phyloP scores from a whole-genome alignment of 192 early-diverging fungal genomes.

The Haplosporangium gracile region DNA sequence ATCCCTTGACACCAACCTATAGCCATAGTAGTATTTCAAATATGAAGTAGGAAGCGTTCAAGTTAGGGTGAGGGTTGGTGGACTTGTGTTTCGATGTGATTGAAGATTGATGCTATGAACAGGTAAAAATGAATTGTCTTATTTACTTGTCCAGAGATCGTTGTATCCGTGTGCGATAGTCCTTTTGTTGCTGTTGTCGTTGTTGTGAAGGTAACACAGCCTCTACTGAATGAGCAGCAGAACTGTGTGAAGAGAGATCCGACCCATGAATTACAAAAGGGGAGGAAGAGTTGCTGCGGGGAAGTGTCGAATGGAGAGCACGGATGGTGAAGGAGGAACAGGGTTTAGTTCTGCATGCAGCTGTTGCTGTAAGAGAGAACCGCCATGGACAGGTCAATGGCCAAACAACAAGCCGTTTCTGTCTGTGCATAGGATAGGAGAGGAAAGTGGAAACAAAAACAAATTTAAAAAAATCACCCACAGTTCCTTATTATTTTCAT shows the following conservation, averaged over 20 bases:
- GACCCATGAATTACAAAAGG: background rate
- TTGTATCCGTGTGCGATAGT: background rate
- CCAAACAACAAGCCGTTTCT: background rate
- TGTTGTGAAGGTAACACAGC: constrained; percentile 1
- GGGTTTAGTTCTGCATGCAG: background rate
- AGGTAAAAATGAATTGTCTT: background rate
- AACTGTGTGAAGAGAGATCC: background rate
- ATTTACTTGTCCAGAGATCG: background rate
- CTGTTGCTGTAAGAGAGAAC: background rate
- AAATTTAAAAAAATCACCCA: background rate
- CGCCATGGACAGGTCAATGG: constrained; percentile 1
- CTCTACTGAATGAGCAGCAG: background rate
- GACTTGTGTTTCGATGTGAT: background rate
- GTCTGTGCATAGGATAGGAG: background rate
- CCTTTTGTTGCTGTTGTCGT: background rate
- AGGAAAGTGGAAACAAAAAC: background rate
- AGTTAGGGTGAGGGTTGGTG: background rate
- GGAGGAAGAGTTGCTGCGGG: background rate
- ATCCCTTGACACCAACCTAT: constrained; percentile 20
- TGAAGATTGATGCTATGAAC: background rate
- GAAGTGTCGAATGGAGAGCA: background rate
- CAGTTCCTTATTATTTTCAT: background rate
- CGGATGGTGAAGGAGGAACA: background rate
- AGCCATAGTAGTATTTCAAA: background rate
- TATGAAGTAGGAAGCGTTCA: background rate